Conservation (phyloP, 225 moss, liverwort and hornwort genomes). For the Straminergon stramineum region DNA sequence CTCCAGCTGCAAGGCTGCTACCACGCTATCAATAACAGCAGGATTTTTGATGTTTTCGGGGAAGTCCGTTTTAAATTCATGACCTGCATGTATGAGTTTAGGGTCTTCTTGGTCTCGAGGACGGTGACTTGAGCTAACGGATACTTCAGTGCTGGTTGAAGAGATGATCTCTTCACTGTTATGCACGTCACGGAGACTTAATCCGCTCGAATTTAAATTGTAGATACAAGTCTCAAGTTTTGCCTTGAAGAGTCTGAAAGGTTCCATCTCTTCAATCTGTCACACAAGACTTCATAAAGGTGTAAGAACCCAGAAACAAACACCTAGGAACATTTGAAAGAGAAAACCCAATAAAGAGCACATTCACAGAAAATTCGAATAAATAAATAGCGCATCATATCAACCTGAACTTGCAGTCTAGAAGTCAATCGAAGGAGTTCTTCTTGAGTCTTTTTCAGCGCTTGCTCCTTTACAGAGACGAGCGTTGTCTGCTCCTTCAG, state of each 20-base stretch:
- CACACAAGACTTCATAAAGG: neutral
- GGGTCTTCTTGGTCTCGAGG: neutral
- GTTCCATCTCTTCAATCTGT: slow-evolving; percentile 27
- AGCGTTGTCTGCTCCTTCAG: slow-evolving; percentile 40
- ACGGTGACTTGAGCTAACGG: neutral
- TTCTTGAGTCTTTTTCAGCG: slow-evolving; percentile 37
- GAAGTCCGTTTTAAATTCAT: neutral
- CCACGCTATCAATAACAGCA: neutral
- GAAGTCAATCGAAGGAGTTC: slow-evolving; percentile 40
- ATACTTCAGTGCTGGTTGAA: slow-evolving; percentile 5
- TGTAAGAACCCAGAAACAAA: neutral
- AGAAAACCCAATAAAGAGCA: neutral
- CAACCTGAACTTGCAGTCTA: slow-evolving; percentile 50
- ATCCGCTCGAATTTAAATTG: slow-evolving; percentile 1
- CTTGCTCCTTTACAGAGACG: slow-evolving; percentile 45
- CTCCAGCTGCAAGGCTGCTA: slow-evolving; percentile 11
- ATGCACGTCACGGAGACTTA: neutral
- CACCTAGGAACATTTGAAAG: neutral
- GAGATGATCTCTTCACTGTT: slow-evolving; percentile 2
- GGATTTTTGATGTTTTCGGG: neutral
- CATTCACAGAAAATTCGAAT: neutral
- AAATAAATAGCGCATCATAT: neutral
- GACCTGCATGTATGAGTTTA: neutral
- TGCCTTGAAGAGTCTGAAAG: slow-evolving; percentile 9
- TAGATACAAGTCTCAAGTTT: slow-evolving; percentile 15